These are phyloP conservation scores for Microbotryum scabiosae DNA, from an alignment of 1,284 basidiomycete species.

Conservation along the genomic window DNA sequence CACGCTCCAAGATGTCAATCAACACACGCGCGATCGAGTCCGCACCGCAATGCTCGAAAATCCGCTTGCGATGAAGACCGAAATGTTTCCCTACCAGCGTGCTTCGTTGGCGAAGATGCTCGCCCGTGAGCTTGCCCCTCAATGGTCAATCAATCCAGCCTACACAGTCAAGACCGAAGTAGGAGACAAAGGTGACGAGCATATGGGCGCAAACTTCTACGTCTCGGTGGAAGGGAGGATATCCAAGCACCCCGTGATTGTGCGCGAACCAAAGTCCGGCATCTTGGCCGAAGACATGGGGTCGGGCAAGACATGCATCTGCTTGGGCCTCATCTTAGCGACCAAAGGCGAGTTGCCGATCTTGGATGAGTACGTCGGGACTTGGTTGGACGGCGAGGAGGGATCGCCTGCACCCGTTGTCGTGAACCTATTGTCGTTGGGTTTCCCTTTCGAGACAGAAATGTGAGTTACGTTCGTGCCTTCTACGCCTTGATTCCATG, in stretches of 20 bases:
- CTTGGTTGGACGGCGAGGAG: too few species aligned
- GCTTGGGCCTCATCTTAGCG: constrained; percentile 40
- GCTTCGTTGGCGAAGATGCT: constrained; percentile 33
- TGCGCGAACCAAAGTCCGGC: constrained; percentile 23
- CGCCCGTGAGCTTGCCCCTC: constrained; percentile 28
- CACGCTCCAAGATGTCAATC: neutral
- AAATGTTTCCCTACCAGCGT: constrained; percentile 20
- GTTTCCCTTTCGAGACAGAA: constrained; percentile 34
- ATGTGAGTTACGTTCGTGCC: neutral
- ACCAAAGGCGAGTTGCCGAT: constrained; percentile 28
- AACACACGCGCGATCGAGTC: constrained; percentile 15
- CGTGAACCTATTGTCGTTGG: constrained; percentile 33
- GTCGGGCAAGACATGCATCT: constrained; percentile 43
- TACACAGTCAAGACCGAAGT: neutral
- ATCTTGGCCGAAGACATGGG: constrained; percentile 44
- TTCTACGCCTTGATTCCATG: neutral
- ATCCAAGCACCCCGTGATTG: constrained; percentile 3
- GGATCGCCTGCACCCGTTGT: constrained; percentile 31
- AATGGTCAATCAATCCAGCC: constrained; percentile 6
- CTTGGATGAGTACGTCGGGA: neutral
- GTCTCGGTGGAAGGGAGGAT: neutral
- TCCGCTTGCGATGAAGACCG: constrained; percentile 11
- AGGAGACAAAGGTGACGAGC: too few species aligned
- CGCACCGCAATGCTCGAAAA: constrained; percentile 3
- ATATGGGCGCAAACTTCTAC: neutral